Percentiles rank a stretch among this genome's conserved stretches.
These are phyloP conservation scores for Citeromyces matritensis DNA, from an alignment of 805 yeast species.

Conservation along the genomic window DNA sequence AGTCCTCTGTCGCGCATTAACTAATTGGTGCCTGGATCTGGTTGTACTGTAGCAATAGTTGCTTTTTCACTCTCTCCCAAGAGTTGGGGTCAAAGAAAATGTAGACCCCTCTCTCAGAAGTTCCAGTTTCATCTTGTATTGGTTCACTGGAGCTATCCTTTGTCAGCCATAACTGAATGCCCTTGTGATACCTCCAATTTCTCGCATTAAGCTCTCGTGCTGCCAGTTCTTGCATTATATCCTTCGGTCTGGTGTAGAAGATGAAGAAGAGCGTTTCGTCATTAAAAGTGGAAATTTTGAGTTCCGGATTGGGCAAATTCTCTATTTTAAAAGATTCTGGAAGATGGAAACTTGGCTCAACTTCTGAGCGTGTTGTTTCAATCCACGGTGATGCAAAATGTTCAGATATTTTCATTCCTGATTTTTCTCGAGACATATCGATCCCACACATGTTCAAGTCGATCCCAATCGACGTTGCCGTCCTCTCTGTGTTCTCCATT, in stretches of 20 bases:
- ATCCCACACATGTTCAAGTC: constrained; percentile 58
- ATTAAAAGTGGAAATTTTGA: constrained; percentile 44
- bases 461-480: constrained; percentile 58
- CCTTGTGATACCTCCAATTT: constrained; percentile 96
- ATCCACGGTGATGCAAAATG: constrained; percentile 90
- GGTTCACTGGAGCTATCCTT: constrained; percentile 89
- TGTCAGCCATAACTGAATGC: constrained; percentile 90
- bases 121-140: constrained; percentile 52
- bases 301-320: constrained; percentile 12
- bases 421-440: constrained; percentile 29
- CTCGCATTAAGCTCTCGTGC: constrained; percentile 82
- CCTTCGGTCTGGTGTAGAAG: constrained; percentile 87
- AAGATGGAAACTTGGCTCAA: constrained; percentile 64
- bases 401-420: constrained; percentile 28
- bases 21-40: no score
- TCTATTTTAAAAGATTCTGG: constrained; percentile 37
- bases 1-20: no score
- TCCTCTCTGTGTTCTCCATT: constrained; percentile 48
- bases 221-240: constrained; percentile 84
- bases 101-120: constrained; percentile 83
- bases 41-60: constrained; percentile 37
- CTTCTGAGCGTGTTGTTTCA: constrained; percentile 80
- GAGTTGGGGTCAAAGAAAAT: constrained; percentile 89
- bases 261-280: constrained; percentile 91
- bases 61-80: constrained; percentile 86